These are phyloP conservation scores for Fraxinus latifolia DNA, from an alignment of 305 asterid genomes.

Conservation along the genomic window DNA sequence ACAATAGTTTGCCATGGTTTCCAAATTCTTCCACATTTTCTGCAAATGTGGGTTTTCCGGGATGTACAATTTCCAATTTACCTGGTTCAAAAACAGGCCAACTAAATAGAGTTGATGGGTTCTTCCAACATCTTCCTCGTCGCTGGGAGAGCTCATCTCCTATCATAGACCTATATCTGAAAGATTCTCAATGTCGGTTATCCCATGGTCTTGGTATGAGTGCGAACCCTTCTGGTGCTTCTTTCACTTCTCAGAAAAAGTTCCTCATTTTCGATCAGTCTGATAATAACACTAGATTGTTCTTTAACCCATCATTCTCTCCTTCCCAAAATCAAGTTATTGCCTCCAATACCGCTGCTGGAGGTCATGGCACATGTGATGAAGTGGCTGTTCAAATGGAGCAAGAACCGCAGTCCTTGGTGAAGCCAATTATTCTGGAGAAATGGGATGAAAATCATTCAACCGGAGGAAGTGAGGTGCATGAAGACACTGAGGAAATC, in stretches of 20 bases:
- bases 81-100: conserved; percentile 27
- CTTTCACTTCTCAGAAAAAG: conserved; percentile 40
- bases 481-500: conserved; percentile 69
- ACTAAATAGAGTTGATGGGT: conserved; percentile 31
- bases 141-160: conserved; percentile 26
- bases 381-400: conserved; percentile 24
- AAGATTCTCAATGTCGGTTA: conserved; percentile 27
- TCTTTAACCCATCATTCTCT: conserved; percentile 39
- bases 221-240: conserved; percentile 26
- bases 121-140: conserved; percentile 16
- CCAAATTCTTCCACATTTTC: conserved; percentile 21
- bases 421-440: conserved; percentile 32
- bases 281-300: conserved; percentile 53
- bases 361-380: conserved; percentile 21
- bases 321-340: conserved; percentile 27
- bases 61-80: conserved; percentile 27
- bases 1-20: conserved; percentile 33
- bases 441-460: conserved; percentile 35
- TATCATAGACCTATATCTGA: conserved; percentile 22
- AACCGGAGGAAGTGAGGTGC: conserved; percentile 48
- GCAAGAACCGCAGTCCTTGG: conserved; percentile 19
- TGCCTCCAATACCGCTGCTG: conserved; percentile 30
- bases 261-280: conserved; percentile 70
- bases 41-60: conserved; percentile 32
- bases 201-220: conserved; percentile 31